Base-by-base conservation (phyloP, 768 basidiomycete species). In the Agaricus sinodeliciosus region DNA sequence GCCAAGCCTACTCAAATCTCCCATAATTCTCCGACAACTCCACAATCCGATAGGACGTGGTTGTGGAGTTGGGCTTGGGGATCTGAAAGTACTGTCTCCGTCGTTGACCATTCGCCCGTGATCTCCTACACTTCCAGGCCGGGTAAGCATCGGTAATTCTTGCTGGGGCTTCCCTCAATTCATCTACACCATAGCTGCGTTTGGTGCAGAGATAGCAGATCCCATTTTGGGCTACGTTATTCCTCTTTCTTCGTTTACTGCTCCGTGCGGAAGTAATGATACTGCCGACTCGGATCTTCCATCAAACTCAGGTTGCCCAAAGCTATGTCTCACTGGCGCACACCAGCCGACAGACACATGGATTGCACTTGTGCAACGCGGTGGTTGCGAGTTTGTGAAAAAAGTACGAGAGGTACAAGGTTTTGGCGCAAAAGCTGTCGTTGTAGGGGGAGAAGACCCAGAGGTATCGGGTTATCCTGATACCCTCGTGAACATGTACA, bases 311-410 rank as follows among this genome's bases (percentile, higher is more conserved):
- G 90, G 82, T 11, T 93, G 90, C 62, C 87, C 90, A 4, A 67
- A 72, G 2, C 73, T 91, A 16, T 91, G 90, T 54, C 58, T 78
- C 2, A 65, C 60, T 41, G 84, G 84, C 0, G 69, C 75, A 2
- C 63, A 79, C 55, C 66, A 73, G 15, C 90, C 89, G 18, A 72
- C 76, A 11, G 90, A 91, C 52, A 73, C 82, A 9, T 94, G 91
- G 87, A 90, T 97, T 64, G 95, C 92, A 0, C 77, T 97, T 46
- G 85, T 96, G 0, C 87, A 95, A 66, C 75, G 95, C 37, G 94
- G 94, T 1, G 70, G 81, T 48, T 98, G 95, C 66, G 84, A 92
- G 54, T 98, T 98, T 63, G 85, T 90, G 9, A 85, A 84, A 61
- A 98, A 98, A 73, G 90, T 84, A 35, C 70, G 85, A 44, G 81